Conservation (phyloP, 164 flowering plant species). For the Aristolochia californica region DNA sequence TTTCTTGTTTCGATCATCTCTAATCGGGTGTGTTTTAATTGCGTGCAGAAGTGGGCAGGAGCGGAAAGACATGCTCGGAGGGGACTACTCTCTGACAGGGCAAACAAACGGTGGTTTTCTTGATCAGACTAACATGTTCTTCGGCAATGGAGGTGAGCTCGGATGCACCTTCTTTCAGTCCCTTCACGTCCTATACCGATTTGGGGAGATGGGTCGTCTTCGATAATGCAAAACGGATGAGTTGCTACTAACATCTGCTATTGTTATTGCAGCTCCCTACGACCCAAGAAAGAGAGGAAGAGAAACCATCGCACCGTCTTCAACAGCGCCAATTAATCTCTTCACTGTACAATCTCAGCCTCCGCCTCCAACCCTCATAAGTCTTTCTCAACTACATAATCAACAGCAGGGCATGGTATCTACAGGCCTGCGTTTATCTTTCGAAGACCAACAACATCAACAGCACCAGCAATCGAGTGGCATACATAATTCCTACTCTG, state of each 20-base stretch:
- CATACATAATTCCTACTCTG: constrained; percentile 11
- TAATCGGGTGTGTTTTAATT: neutral
- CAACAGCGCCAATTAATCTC: constrained; percentile 20
- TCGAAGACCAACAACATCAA: constrained; percentile 40
- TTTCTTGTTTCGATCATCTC: too few relatives aligned
- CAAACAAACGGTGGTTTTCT: constrained; percentile 3
- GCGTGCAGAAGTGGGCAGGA: constrained; percentile 10
- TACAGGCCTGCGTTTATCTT: constrained; percentile 60
- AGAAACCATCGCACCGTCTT: constrained; percentile 19
- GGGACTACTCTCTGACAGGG: constrained; percentile 6
- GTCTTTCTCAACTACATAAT: constrained; percentile 50
- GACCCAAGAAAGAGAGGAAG: constrained; percentile 58
- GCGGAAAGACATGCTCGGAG: constrained; percentile 7
- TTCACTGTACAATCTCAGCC: constrained; percentile 30
- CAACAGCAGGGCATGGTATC: constrained; percentile 36
- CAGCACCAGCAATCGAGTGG: constrained; percentile 19
- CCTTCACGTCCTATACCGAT: neutral
- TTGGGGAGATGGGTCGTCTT: too few relatives aligned
- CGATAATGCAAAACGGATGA: too few relatives aligned
- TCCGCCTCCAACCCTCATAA: constrained; percentile 34
- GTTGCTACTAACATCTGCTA: too few relatives aligned
- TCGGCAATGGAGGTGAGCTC: constrained; percentile 10
- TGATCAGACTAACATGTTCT: constrained; percentile 5
- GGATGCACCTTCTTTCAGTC: neutral
- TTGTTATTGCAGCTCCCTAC: constrained; percentile 8